Conservation (phyloP, 2,329 filamentous ascomycete species). For the Dryadomyces quercus-mongolicae region DNA sequence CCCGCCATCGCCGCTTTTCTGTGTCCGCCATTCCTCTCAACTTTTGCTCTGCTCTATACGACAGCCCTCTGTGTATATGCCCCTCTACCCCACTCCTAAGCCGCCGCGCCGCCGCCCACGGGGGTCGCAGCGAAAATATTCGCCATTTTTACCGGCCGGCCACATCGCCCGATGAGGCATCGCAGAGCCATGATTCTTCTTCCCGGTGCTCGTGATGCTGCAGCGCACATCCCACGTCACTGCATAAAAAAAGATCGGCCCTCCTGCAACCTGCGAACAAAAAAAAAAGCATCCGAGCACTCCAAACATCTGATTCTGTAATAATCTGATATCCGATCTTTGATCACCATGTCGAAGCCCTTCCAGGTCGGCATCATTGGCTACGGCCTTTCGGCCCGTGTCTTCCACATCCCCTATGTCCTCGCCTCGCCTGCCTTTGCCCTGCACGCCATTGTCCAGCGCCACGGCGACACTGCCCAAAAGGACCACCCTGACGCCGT, state of each 20-base stretch:
- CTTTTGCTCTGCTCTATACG: background rate
- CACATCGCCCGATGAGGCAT: background rate
- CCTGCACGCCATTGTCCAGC: conserved; percentile 66
- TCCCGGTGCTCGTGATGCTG: too few relatives aligned
- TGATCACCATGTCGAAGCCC: background rate
- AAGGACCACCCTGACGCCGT: conserved; percentile 54
- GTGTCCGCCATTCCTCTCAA: background rate
- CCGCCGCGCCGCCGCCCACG: too few relatives aligned
- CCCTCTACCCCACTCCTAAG: background rate
- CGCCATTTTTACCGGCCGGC: background rate
- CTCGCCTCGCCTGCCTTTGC: conserved; percentile 48
- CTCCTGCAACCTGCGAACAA: too few relatives aligned
- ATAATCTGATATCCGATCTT: background rate
- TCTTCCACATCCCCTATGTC: conserved; percentile 78
- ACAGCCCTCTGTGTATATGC: background rate
- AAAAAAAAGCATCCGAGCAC: background rate
- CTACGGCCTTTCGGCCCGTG: conserved; percentile 50
- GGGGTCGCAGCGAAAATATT: background rate
- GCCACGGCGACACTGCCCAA: conserved; percentile 53
- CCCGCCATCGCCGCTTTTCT: background rate
- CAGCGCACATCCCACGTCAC: too few relatives aligned
- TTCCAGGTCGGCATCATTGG: conserved; percentile 19
- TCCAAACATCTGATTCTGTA: background rate
- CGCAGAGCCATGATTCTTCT: too few relatives aligned
- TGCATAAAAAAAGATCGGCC: too few relatives aligned